These are phyloP conservation scores for Lipomyces spencermartinsiae DNA, from an alignment of 805 yeast genomes.

Conservation along the genomic window DNA sequence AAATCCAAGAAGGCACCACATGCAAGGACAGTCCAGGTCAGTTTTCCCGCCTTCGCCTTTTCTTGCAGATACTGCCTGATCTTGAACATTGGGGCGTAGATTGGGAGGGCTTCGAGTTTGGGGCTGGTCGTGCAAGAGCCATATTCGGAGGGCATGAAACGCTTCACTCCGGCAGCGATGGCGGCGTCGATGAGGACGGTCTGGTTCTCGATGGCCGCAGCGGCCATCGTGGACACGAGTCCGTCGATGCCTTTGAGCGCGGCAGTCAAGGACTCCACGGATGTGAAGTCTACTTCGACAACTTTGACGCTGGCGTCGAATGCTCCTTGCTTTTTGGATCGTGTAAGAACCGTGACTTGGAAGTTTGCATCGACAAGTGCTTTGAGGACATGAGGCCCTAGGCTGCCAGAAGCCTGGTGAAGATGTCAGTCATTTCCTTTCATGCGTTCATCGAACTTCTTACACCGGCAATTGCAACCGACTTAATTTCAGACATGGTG, in stretches of 20 bases:
- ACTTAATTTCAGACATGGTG: neutral
- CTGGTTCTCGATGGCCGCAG: constrained; percentile 1
- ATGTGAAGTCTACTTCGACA: constrained; percentile 1
- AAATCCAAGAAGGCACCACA: neutral
- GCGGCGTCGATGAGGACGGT: constrained; percentile 3
- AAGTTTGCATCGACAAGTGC: neutral
- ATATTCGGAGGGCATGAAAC: neutral
- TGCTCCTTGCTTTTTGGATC: neutral
- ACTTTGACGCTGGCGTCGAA: neutral
- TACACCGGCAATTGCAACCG: neutral
- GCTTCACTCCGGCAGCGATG: constrained; percentile 3
- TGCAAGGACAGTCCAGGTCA: constrained; percentile 1
- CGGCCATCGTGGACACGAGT: constrained; percentile 1
- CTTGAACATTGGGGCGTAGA: constrained; percentile 1
- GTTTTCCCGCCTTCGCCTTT: neutral
- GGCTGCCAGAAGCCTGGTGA: constrained; percentile 3
- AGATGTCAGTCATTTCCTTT: neutral
- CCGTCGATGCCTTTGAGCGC: neutral
- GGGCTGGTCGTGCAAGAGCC: neutral
- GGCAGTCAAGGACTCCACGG: neutral
- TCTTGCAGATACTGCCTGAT: neutral
- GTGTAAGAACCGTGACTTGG: neutral
- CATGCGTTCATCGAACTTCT: neutral
- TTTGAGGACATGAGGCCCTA: neutral
- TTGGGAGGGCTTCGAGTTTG: neutral